Percentiles rank a stretch among this genome's conserved stretches.
phyloP scores from a whole-genome alignment of 2,329 filamentous ascomycete species.

The Alternaria sp. region DNA sequence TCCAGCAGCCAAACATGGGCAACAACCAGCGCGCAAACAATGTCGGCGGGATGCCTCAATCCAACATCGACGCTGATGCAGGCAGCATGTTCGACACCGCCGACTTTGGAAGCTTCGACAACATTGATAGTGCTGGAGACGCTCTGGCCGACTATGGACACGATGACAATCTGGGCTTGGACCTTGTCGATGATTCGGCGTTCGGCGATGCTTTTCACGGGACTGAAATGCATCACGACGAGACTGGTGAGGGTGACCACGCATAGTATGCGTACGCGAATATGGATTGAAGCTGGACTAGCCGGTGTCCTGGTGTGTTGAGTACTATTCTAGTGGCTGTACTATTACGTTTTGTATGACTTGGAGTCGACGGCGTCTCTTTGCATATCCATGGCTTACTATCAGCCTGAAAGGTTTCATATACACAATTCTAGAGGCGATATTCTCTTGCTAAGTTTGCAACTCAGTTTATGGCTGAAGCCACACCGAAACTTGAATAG shows the following conservation, averaged over 20 bases:
- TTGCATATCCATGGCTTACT: neutral
- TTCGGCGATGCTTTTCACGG: constrained; percentile 52
- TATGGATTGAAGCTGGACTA: neutral
- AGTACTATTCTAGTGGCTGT: constrained; percentile 1
- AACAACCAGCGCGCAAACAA: constrained; percentile 25
- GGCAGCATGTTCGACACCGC: constrained; percentile 48
- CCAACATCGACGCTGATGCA: constrained; percentile 37
- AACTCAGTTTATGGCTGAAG: neutral
- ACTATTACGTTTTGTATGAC: constrained; percentile 8
- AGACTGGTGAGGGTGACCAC: constrained; percentile 37
- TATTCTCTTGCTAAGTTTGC: neutral
- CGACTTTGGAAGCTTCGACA: constrained; percentile 47
- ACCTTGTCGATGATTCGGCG: constrained; percentile 48
- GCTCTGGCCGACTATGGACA: constrained; percentile 48
- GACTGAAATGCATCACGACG: constrained; percentile 44
- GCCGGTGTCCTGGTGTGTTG: neutral
- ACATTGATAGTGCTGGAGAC: constrained; percentile 49
- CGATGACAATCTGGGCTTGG: constrained; percentile 47
- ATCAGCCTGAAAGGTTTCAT: neutral
- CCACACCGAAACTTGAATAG: neutral
- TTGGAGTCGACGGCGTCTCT: constrained; percentile 1
- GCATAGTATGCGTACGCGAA: constrained; percentile 19
- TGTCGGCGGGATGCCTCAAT: constrained; percentile 22
- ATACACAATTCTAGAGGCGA: neutral
- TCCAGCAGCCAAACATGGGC: constrained; percentile 24